Conservation (phyloP, 176 grass and related monocot genomes). For the Aegilops umbellulata region DNA sequence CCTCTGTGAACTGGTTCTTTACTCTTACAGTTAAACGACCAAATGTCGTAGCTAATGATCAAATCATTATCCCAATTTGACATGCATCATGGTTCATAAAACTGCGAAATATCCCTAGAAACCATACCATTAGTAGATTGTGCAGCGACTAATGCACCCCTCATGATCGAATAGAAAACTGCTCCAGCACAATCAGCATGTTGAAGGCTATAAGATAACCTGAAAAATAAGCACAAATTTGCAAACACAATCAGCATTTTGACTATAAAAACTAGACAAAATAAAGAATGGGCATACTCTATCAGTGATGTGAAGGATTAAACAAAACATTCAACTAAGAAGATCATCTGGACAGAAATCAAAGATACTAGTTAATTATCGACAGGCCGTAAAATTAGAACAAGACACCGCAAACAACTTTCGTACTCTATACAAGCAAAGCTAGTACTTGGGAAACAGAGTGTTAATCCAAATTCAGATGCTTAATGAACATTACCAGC, state of each 20-base stretch:
- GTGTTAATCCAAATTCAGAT: not conserved
- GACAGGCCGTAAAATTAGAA: not conserved
- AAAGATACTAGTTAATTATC: not conserved
- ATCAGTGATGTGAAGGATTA: not conserved
- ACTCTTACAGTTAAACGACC: not conserved
- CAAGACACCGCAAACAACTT: not conserved
- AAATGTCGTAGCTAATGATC: not conserved
- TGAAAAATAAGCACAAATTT: constrained; percentile 39
- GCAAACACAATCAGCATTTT: not conserved
- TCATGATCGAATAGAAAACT: constrained; percentile 72
- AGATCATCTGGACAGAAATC: constrained; percentile 6
- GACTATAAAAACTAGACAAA: not conserved
- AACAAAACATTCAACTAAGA: not conserved
- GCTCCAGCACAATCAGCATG: constrained; percentile 86
- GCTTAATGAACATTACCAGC: not conserved
- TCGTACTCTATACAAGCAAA: not conserved
- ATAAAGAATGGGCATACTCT: not conserved
- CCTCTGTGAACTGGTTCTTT: not conserved
- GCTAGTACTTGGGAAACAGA: not conserved
- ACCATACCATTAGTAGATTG: constrained; percentile 57
- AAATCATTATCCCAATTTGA: not conserved
- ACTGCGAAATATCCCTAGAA: not conserved
- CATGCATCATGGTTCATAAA: not conserved
- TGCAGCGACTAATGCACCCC: constrained; percentile 58
- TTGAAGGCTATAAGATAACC: constrained; percentile 80